Conservation (phyloP, 1,284 basidiomycete genomes). For the Puccinia novopanici region DNA sequence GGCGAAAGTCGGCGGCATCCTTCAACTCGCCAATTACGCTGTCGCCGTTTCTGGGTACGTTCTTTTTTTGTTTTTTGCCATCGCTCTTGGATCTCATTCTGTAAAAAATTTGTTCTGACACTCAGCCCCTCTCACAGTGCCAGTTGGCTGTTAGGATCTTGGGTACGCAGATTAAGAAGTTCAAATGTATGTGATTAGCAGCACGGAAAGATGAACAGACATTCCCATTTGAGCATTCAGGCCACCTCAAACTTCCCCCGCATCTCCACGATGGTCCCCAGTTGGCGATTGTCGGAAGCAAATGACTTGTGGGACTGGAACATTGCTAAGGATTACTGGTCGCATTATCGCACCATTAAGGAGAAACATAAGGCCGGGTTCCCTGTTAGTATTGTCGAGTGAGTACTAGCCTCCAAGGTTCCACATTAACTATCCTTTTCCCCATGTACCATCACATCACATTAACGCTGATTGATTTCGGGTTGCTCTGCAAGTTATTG, state of each 20-base stretch:
- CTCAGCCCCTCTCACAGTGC: background rate
- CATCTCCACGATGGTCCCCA: slow-evolving; percentile 18
- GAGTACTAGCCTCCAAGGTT: background rate
- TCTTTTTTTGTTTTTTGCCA: background rate
- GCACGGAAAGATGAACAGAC: background rate
- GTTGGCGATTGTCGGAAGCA: slow-evolving; percentile 30
- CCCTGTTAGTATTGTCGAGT: slow-evolving; percentile 44
- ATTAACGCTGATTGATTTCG: background rate
- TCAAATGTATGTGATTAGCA: background rate
- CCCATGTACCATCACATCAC: no score
- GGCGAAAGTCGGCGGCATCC: slow-evolving; percentile 35
- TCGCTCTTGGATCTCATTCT: background rate
- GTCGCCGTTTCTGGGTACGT: slow-evolving; percentile 45
- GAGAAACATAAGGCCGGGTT: slow-evolving; percentile 45
- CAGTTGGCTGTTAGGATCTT: slow-evolving; percentile 42
- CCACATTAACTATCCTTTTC: background rate
- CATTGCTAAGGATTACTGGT: slow-evolving; percentile 33
- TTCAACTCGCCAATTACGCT: slow-evolving; percentile 42
- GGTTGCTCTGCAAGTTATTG: slow-evolving; percentile 27
- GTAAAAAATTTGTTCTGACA: background rate
- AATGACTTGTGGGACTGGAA: slow-evolving; percentile 48
- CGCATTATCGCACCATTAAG: slow-evolving; percentile 9
- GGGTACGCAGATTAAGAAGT: background rate
- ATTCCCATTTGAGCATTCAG: background rate
- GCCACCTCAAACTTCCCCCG: slow-evolving; percentile 44